phyloP scores from a whole-genome alignment of 331 rosid species.

The Acacia pycnantha region DNA sequence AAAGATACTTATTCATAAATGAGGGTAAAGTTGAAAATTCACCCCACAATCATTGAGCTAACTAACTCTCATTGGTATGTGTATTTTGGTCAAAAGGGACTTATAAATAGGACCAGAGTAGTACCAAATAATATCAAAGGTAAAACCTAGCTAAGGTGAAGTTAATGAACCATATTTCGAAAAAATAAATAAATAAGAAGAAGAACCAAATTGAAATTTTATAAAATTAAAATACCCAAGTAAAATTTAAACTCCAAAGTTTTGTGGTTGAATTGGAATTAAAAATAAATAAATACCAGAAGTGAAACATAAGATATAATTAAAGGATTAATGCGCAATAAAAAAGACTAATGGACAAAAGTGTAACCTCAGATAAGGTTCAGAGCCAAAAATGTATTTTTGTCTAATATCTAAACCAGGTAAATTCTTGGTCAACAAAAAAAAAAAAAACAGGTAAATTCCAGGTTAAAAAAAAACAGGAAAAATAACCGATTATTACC shows the following conservation, averaged over 20 bases:
- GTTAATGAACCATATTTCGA: neutral
- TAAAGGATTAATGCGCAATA: neutral
- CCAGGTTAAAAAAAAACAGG: too few species aligned
- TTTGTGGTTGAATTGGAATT: neutral
- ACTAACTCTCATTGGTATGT: too few species aligned
- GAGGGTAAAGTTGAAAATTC: too few species aligned
- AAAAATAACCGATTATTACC: neutral
- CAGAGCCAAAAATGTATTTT: neutral
- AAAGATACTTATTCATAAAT: too few species aligned
- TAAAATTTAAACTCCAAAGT: neutral
- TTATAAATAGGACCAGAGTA: too few species aligned
- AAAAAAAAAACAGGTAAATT: too few species aligned
- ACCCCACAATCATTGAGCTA: too few species aligned
- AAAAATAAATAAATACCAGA: neutral
- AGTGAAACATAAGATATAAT: neutral
- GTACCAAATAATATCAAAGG: neutral
- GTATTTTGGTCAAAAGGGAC: too few species aligned
- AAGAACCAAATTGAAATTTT: neutral
- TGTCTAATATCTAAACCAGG: neutral
- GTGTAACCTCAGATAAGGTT: neutral
- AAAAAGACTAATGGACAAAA: neutral
- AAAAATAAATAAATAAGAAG: too few species aligned
- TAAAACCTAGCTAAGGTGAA: neutral
- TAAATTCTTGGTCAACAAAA: neutral
- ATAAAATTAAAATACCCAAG: neutral